phyloP scores from a whole-genome alignment of 352 stramenopile genomes.

The Phytophthora tentaculata region DNA sequence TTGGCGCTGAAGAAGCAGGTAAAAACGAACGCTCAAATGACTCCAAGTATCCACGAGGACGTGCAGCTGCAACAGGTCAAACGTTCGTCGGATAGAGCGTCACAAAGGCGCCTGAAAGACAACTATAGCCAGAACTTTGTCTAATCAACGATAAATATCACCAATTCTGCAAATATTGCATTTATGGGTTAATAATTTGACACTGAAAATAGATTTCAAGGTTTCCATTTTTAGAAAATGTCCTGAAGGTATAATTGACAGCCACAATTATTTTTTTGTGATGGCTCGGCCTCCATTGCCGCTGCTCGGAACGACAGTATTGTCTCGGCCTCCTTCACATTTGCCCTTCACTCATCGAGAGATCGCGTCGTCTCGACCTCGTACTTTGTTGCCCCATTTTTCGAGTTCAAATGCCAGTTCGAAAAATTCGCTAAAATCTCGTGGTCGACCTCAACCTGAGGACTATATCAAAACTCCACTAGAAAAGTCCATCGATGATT shows the following conservation, averaged over 20 bases:
- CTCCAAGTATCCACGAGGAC: conserved; percentile 10
- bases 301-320: conserved; percentile 7
- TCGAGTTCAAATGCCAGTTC: conserved; percentile 28
- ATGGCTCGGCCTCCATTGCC: conserved; percentile 16
- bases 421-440: no score
- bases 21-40: conserved; percentile 7
- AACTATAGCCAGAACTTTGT: conserved; percentile 44
- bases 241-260: no score
- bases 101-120: conserved; percentile 24
- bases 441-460: conserved; percentile 26
- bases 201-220: neutral
- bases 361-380: conserved; percentile 7
- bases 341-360: conserved; percentile 28
- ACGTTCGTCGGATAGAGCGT: conserved; percentile 20
- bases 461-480: conserved; percentile 37
- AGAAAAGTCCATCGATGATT: conserved; percentile 34
- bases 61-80: conserved; percentile 16
- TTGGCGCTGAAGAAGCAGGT: conserved; percentile 17
- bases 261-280: no score
- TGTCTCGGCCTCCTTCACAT: conserved; percentile 22
- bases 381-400: conserved; percentile 35
- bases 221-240: neutral
- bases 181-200: no score
- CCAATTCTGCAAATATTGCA: neutral
- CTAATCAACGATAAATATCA: conserved; percentile 18